A percentile compares a stretch with the other conserved stretches of the same genome.
These are phyloP conservation scores for Apophysomyces ossiformis DNA, from an alignment of 371 early-diverging fungal genomes.

Conservation along the genomic window DNA sequence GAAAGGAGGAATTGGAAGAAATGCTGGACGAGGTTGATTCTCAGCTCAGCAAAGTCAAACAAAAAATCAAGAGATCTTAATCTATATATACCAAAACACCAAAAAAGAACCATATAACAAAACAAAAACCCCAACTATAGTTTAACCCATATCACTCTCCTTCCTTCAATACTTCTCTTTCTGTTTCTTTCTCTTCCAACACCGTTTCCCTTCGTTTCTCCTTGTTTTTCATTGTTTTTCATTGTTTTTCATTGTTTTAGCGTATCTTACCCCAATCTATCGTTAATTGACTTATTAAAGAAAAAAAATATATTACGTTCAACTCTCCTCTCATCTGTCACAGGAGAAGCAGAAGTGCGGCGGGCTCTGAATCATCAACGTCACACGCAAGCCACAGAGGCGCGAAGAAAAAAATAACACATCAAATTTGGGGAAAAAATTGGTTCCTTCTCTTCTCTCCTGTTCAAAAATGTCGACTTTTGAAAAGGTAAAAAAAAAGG, in stretches of 20 bases:
- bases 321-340: too few species aligned
- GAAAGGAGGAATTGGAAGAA: constrained; percentile 58
- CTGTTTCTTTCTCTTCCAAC: too few species aligned
- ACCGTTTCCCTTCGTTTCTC: too few species aligned
- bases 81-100: not conserved
- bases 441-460: constrained; percentile 25
- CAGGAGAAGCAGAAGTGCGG: too few species aligned
- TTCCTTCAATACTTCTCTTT: too few species aligned
- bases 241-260: too few species aligned
- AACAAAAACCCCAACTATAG: too few species aligned
- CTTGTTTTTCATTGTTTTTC: too few species aligned
- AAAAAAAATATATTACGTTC: too few species aligned
- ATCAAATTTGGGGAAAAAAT: constrained; percentile 11
- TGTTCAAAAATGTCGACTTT: constrained; percentile 43
- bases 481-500: constrained; percentile 39
- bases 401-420: constrained; percentile 12
- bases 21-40: constrained; percentile 58
- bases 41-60: constrained; percentile 54
- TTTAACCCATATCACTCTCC: too few species aligned
- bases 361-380: constrained; percentile 4
- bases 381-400: constrained; percentile 12
- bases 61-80: constrained; percentile 25
- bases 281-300: too few species aligned
- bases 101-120: not conserved
- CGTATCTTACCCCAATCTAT: not conserved